phyloP scores from a whole-genome alignment of 768 basidiomycete species.

The Mycena metata region DNA sequence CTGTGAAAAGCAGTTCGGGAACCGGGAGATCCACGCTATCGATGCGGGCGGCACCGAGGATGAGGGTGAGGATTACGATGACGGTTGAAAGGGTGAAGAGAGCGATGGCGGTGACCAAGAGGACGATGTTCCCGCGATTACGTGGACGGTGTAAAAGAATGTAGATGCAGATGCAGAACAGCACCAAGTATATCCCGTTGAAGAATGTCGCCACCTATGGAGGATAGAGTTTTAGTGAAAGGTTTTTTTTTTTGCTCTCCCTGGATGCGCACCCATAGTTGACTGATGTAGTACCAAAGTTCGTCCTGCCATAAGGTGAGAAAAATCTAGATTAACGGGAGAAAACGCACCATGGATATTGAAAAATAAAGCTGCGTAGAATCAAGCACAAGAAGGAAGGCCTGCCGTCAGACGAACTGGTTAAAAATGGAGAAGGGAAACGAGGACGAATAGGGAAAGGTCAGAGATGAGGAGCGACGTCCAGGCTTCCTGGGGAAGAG shows the following conservation, averaged over 20 bases:
- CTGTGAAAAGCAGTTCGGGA: conserved; percentile 41
- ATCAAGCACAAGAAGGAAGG: neutral
- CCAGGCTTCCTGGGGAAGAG: conserved; percentile 17
- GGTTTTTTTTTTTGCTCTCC: too few species aligned
- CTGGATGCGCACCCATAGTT: neutral
- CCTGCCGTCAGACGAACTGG: too few species aligned
- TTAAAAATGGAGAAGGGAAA: too few species aligned
- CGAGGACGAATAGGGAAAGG: too few species aligned
- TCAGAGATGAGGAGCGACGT: conserved; percentile 4
- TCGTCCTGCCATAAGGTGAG: neutral
- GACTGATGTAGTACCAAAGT: conserved; percentile 18
- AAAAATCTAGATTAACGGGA: too few species aligned
- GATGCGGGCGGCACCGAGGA: conserved; percentile 45
- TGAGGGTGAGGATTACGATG: conserved; percentile 45
- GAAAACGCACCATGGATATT: too few species aligned
- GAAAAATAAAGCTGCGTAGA: neutral
- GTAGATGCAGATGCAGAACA: conserved; percentile 48
- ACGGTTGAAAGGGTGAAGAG: conserved; percentile 47
- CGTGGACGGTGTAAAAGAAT: conserved; percentile 40
- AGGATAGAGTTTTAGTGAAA: neutral
- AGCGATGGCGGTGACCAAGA: conserved; percentile 43
- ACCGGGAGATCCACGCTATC: conserved; percentile 43
- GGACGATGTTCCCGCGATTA: conserved; percentile 42
- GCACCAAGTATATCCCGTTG: conserved; percentile 44
- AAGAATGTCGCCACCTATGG: conserved; percentile 17